Evolutionary conservation across 371 early-diverging fungal species (phyloP).

Genomic region (Syncephalastrum sp.): DNA sequence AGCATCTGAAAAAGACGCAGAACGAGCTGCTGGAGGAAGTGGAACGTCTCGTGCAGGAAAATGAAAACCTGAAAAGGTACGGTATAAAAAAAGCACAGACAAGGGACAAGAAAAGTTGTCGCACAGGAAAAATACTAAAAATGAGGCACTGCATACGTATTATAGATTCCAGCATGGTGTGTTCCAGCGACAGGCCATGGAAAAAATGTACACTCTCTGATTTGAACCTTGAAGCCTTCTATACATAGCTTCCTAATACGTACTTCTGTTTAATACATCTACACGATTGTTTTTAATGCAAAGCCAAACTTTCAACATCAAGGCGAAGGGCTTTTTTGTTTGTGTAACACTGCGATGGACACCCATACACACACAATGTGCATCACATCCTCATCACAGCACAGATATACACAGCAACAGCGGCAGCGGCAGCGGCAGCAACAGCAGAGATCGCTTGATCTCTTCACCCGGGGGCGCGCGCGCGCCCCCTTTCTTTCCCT

Average conservation of each 20-base stretch:
- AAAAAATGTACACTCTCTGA: constrained; percentile 47
- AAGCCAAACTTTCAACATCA: no score
- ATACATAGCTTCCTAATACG: constrained; percentile 6
- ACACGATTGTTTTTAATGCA: neutral
- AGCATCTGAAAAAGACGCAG: constrained; percentile 46
- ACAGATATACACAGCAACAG: no score
- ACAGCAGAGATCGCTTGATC: no score
- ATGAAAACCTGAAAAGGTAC: constrained; percentile 51
- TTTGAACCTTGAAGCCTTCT: constrained; percentile 2
- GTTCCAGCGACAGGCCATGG: constrained; percentile 50
- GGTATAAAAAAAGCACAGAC: neutral
- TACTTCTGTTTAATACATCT: neutral
- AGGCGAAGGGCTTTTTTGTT: no score
- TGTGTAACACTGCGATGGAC: no score
- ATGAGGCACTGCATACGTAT: neutral
- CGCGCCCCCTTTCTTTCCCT: neutral
- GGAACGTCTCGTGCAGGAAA: constrained; percentile 48
- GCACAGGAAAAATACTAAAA: neutral
- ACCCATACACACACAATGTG: no score
- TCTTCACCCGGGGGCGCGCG: no score
- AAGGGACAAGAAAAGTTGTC: neutral
- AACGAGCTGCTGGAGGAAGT: constrained; percentile 45
- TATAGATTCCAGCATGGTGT: constrained; percentile 47
- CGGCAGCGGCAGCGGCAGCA: no score
- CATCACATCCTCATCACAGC: no score